Conservation (phyloP, 2,329 filamentous ascomycete species). For the Ceratocystis diversiconidia region DNA sequence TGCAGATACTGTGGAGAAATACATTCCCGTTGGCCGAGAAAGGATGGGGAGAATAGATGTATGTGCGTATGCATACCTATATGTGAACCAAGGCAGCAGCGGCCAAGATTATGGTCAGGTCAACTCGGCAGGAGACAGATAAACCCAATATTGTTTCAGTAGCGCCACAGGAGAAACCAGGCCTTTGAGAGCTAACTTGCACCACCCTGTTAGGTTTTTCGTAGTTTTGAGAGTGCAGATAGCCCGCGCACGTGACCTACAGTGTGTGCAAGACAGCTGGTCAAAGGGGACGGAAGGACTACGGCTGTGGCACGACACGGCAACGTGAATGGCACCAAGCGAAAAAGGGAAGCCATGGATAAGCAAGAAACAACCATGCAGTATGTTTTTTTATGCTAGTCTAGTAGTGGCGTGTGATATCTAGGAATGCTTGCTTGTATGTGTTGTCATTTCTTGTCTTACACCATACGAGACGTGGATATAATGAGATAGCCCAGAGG, state of each 20-base stretch:
- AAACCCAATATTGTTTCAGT: neutral
- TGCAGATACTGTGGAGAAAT: constrained; percentile 2
- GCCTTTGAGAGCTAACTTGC: too few species aligned
- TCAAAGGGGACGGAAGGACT: neutral
- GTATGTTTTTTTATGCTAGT: neutral
- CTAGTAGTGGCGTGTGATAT: neutral
- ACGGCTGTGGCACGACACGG: neutral
- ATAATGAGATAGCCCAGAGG: neutral
- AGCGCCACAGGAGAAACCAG: neutral
- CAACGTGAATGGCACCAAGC: neutral
- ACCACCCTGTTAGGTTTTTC: too few species aligned
- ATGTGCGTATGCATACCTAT: neutral
- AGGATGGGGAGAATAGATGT: neutral
- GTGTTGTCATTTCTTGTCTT: neutral
- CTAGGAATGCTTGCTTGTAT: neutral
- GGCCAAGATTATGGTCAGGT: neutral
- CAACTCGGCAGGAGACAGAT: neutral
- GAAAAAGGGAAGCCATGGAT: neutral
- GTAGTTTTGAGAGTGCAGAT: too few species aligned
- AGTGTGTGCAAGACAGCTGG: neutral
- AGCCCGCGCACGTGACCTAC: neutral
- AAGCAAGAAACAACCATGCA: neutral
- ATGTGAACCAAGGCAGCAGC: neutral
- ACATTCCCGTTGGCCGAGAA: neutral
- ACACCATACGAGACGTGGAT: neutral